Percentiles rank a stretch among this genome's conserved stretches.
phyloP scores from a whole-genome alignment of 2,329 filamentous ascomycete genomes.

The Diaporthe destruens region DNA sequence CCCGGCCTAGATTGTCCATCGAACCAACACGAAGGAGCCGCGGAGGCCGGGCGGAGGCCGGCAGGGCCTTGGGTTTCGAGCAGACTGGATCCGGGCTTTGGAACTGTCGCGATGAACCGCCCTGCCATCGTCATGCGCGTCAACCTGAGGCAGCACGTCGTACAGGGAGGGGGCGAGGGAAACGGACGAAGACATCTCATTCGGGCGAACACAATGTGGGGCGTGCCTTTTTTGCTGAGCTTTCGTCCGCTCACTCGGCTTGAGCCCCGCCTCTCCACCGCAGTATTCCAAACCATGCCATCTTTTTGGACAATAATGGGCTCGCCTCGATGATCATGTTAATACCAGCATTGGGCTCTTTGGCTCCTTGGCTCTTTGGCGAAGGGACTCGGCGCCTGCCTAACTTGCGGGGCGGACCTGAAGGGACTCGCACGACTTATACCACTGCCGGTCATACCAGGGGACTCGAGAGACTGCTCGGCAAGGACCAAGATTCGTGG shows the following conservation, averaged over 20 bases:
- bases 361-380: too few relatives aligned
- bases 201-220: not conserved
- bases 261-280: not conserved
- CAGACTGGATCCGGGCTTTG: not conserved
- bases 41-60: not conserved
- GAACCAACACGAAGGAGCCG: not conserved
- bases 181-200: not conserved
- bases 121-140: not conserved
- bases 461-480: not conserved
- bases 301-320: not conserved
- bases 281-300: not conserved
- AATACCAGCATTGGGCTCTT: too few relatives aligned
- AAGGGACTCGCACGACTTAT: not conserved
- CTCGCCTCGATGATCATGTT: too few relatives aligned
- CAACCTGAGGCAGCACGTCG: not conserved
- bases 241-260: not conserved
- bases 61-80: not conserved
- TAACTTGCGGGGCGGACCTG: not conserved
- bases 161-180: not conserved
- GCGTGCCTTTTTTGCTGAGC: not conserved
- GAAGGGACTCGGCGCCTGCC: not conserved
- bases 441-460: not conserved
- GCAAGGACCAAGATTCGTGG: too few relatives aligned
- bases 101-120: not conserved
- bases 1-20: not conserved